phyloP scores from a whole-genome alignment of 345 rosid genomes.

The Noccaea caerulescens region DNA sequence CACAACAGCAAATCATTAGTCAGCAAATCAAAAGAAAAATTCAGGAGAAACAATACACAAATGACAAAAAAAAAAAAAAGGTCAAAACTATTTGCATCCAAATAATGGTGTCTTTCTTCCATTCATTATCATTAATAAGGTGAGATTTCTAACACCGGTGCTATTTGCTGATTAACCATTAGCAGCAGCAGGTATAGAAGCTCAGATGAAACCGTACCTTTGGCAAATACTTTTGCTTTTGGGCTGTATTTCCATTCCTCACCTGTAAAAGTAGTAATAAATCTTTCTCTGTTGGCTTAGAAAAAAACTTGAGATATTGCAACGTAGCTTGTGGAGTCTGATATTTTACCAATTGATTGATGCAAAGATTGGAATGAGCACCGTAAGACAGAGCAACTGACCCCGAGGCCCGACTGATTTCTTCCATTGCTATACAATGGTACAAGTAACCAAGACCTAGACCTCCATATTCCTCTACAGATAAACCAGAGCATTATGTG shows the following conservation, averaged over 20 bases:
- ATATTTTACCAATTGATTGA: conserved; percentile 82
- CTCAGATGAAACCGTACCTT: conserved; percentile 57
- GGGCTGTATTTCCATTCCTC: conserved; percentile 79
- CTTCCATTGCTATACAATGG: conserved; percentile 92
- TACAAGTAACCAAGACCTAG: conserved; percentile 95
- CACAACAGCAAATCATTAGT: conserved; percentile 41
- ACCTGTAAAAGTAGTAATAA: conserved; percentile 54
- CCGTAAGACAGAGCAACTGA: conserved; percentile 92
- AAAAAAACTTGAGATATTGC: background rate
- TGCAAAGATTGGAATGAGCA: conserved; percentile 93
- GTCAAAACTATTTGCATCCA: background rate
- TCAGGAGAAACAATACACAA: background rate
- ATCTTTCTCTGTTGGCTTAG: conserved; percentile 7
- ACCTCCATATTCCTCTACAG: conserved; percentile 91
- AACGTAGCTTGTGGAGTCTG: background rate
- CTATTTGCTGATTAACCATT: conserved; percentile 13
- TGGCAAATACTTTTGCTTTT: conserved; percentile 83
- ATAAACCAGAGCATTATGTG: background rate
- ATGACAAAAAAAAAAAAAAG: background rate
- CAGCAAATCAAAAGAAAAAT: conserved; percentile 10
- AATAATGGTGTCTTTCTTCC: background rate
- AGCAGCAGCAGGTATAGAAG: background rate
- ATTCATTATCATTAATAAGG: conserved; percentile 1
- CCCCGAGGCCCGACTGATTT: conserved; percentile 88
- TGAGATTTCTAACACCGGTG: background rate